phyloP scores from a whole-genome alignment of 2,329 filamentous ascomycete species.

The Colletotrichum musicola region DNA sequence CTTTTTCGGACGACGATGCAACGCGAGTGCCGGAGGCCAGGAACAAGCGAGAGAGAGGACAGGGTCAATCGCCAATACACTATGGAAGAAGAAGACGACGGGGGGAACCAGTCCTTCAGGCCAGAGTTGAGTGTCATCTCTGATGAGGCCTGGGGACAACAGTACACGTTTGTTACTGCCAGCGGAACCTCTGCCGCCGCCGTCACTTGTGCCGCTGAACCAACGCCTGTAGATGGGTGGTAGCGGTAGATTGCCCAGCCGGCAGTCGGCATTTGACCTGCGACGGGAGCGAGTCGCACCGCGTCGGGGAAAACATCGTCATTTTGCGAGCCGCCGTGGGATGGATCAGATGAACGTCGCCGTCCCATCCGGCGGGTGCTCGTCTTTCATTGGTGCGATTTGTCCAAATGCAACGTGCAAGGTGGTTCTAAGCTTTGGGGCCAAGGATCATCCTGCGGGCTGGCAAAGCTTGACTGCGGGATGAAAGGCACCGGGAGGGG shows the following conservation, averaged over 20 bases:
- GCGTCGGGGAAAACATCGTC: too few relatives aligned
- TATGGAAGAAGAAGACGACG: too few relatives aligned
- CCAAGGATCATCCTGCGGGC: conserved; percentile 19
- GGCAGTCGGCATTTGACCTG: too few relatives aligned
- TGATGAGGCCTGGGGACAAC: too few relatives aligned
- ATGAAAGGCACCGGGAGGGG: not conserved
- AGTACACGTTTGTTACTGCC: too few relatives aligned
- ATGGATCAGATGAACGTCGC: conserved; percentile 34
- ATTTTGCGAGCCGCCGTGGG: not conserved
- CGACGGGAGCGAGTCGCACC: too few relatives aligned
- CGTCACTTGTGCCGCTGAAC: too few relatives aligned
- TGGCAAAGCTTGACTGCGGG: conserved; percentile 20
- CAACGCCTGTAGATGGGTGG: too few relatives aligned
- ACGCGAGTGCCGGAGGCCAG: conserved; percentile 12
- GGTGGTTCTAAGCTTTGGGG: conserved; percentile 18
- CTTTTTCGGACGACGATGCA: conserved; percentile 8
- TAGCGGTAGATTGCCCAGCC: too few relatives aligned
- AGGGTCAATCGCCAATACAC: not conserved
- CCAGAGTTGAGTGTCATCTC: not conserved
- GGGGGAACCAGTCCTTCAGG: not conserved
- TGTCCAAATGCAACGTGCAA: conserved; percentile 13
- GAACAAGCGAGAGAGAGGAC: not conserved
- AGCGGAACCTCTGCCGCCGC: too few relatives aligned
- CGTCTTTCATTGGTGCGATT: conserved; percentile 24
- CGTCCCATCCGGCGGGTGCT: not conserved